Percentiles rank a stretch among this genome's conserved stretches.
phyloP scores from a whole-genome alignment of 208 protist genomes.

The Trypanosoma theileri region DNA sequence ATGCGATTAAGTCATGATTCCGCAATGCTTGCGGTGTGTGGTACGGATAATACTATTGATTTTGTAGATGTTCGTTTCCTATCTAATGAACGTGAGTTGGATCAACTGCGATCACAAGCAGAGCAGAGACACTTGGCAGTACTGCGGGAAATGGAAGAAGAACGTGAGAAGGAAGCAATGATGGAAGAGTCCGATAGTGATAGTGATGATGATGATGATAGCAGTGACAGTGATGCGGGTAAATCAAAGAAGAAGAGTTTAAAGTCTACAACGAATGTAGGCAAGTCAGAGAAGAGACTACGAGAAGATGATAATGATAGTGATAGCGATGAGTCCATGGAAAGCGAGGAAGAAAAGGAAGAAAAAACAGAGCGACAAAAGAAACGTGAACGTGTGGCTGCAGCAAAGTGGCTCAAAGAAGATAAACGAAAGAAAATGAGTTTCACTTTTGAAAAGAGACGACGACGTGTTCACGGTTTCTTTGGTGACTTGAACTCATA shows the following conservation, averaged over 20 bases:
- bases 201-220: slow-evolving; percentile 20
- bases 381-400: slow-evolving; percentile 73
- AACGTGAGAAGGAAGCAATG: slow-evolving; percentile 43
- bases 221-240: background rate
- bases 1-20: slow-evolving; percentile 81
- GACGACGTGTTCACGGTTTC: slow-evolving; percentile 81
- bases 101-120: slow-evolving; percentile 64
- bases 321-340: slow-evolving; percentile 13
- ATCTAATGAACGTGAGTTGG: slow-evolving; percentile 69
- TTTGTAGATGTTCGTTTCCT: slow-evolving; percentile 90
- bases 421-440: slow-evolving; percentile 87
- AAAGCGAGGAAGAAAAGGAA: slow-evolving; percentile 17
- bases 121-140: slow-evolving; percentile 80
- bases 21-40: slow-evolving; percentile 74
- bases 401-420: slow-evolving; percentile 83
- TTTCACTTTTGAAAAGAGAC: slow-evolving; percentile 84
- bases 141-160: slow-evolving; percentile 64
- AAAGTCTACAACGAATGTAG: no score
- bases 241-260: slow-evolving; percentile 2
- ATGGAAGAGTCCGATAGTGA: slow-evolving; percentile 25
- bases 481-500: slow-evolving; percentile 69
- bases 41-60: slow-evolving; percentile 80
- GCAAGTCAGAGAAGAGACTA: background rate
- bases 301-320: slow-evolving; percentile 5
- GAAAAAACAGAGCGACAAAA: slow-evolving; percentile 54